Evolutionary conservation across 1,284 basidiomycete species (phyloP).

Genomic region (Trichosporon inkin): DNA sequence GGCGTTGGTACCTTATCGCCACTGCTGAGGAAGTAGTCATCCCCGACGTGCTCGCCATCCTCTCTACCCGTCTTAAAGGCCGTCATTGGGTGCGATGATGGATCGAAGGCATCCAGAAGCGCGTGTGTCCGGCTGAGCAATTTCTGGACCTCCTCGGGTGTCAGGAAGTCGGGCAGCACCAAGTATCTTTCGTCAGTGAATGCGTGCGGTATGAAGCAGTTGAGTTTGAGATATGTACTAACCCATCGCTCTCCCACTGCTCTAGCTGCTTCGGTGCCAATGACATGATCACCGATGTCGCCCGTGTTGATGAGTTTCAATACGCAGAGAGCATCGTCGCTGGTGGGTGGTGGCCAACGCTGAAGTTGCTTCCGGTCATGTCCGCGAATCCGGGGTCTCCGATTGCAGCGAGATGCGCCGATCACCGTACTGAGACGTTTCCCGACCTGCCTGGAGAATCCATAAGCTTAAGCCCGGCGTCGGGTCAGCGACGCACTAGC

Average conservation of each 20-base stretch:
- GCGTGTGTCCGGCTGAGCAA: constrained; percentile 67
- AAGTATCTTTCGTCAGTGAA: constrained; percentile 59
- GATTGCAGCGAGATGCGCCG: no score
- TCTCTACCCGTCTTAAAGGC: constrained; percentile 72
- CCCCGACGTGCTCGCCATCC: constrained; percentile 60
- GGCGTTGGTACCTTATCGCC: constrained; percentile 76
- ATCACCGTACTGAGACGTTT: no score
- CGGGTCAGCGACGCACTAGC: no score
- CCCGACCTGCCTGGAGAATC: no score
- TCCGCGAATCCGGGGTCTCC: neutral
- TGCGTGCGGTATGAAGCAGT: no score
- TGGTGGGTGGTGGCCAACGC: neutral
- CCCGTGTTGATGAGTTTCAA: neutral
- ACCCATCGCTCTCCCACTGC: constrained; percentile 38
- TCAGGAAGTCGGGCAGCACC: constrained; percentile 68
- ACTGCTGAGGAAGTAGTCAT: constrained; percentile 85
- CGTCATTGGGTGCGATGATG: constrained; percentile 80
- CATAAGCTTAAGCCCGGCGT: no score
- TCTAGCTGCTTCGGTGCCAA: constrained; percentile 35
- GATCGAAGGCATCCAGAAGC: constrained; percentile 69
- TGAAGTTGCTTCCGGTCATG: neutral
- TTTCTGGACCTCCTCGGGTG: constrained; percentile 57
- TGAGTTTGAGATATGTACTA: neutral
- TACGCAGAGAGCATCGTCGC: neutral
- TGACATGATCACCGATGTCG: constrained; percentile 18